Evolutionary conservation across 2,329 filamentous ascomycete genomes (phyloP).

Genomic region (Alternaria infectoria): DNA sequence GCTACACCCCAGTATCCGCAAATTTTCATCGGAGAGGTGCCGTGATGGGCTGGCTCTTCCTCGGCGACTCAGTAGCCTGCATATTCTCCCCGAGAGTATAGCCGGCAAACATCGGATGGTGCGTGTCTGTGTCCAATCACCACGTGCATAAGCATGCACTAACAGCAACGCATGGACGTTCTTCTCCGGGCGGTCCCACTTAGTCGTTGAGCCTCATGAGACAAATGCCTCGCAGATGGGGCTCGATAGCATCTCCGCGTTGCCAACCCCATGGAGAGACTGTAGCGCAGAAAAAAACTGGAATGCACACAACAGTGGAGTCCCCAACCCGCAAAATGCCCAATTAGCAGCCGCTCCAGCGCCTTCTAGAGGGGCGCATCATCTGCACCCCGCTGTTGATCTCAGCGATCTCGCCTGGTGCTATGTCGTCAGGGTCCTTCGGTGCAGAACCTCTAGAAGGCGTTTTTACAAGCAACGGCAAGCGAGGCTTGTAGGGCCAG

Average conservation of each 20-base stretch:
- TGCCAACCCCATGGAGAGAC: slow-evolving; percentile 32
- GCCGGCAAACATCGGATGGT: slow-evolving; percentile 17
- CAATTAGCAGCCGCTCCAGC: background rate
- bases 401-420: background rate
- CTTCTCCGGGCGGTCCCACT: slow-evolving; percentile 22
- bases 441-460: background rate
- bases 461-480: slow-evolving; percentile 5
- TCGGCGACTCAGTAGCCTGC: slow-evolving; percentile 11
- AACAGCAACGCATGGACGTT: slow-evolving; percentile 4
- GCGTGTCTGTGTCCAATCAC: slow-evolving; percentile 20
- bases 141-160: background rate
- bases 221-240: slow-evolving; percentile 16
- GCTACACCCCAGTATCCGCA: slow-evolving; percentile 24
- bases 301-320: slow-evolving; percentile 7
- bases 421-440: background rate
- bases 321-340: background rate
- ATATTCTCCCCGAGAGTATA: slow-evolving; percentile 24
- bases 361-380: background rate
- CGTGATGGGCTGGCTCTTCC: slow-evolving; percentile 22
- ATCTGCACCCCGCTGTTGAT: slow-evolving; percentile 9
- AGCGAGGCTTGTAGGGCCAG: slow-evolving; percentile 3
- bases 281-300: slow-evolving; percentile 11
- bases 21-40: slow-evolving; percentile 10
- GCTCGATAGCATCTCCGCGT: slow-evolving; percentile 30
- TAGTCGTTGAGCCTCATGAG: slow-evolving; percentile 36